Evolutionary conservation across 306 rosid genomes (phyloP), one percentile per base, ranked within the genome.

Genomic region (Castanea sativa): DNA sequence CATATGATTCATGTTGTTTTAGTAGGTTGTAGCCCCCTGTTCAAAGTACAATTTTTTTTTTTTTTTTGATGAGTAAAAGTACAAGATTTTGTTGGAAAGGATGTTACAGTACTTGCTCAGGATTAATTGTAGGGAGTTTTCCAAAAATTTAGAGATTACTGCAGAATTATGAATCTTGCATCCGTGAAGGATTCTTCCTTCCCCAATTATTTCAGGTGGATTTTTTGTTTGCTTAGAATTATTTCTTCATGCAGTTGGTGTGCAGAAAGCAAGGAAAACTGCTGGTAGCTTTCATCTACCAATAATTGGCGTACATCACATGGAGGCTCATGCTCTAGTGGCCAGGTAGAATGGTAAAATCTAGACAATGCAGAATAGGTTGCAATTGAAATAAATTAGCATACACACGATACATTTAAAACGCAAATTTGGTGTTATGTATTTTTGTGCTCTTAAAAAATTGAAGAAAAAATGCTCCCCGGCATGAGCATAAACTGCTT

Each of bases 321-420:
- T 92, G 98, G 99, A 95, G 77, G 99, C 98, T 81, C 97, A 92
- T 91, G 97, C 97, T 84, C 87, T 95, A n/a, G 97, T 95, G 51
- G 97, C 98, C 78, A 95, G 99, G 98, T 92, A 87, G 45, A 70
- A 12, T 79, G 56, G 19, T 60, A 73, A 15, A 75, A 57, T 56
- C 55, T 61, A 65, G 30, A 30, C 61, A 67, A 32, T 75, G 29
- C 68, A 19, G 56, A 71, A 19, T 51, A 65, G 76, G 68, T 33
- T 27, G 63, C 76, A 45, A 2, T 33, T 57, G 32, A 23, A n/a
- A 71, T 78, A 57, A 33, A 53, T 79, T 68, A 51, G 68, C 60
- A 29, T 73, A 56, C 74, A 55, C 63, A 41, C 55, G 49, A 64
- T 67, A 68, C 71, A 27, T 73, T 75, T 59, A 52, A 73, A 67